A percentile compares a stretch with the other conserved stretches of the same genome.
Evolutionary conservation across 2,329 filamentous ascomycete genomes (phyloP).

Genomic region (Hymenoscyphus infarciens): DNA sequence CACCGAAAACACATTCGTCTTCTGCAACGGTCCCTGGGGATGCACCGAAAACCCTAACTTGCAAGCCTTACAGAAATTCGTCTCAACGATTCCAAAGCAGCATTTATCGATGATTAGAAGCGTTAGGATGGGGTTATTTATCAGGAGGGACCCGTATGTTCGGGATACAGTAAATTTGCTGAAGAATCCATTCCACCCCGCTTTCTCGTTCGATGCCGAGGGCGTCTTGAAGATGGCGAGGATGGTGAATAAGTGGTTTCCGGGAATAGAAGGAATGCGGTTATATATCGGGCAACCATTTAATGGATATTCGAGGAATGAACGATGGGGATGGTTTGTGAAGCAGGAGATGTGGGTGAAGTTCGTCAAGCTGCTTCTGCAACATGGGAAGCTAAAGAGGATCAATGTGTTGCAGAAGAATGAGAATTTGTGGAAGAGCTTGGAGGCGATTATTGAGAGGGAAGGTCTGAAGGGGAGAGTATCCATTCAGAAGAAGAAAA

Average conservation of each 20-base stretch:
- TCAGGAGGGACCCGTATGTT: neutral
- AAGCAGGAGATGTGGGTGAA: neutral
- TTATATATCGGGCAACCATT: neutral
- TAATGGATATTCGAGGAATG: neutral
- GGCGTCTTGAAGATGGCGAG: neutral
- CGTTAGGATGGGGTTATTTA: neutral
- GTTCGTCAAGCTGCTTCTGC: neutral
- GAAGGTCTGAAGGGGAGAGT: no score
- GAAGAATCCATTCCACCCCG: neutral
- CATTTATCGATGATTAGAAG: neutral
- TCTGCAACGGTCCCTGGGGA: constrained; percentile 1
- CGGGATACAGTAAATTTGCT: neutral
- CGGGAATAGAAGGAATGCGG: neutral
- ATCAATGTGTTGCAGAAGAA: neutral
- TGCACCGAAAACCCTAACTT: neutral
- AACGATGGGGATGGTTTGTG: neutral
- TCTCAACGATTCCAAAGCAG: neutral
- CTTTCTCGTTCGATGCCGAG: neutral
- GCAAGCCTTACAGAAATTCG: neutral
- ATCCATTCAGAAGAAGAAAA: no score
- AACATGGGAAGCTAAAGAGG: neutral
- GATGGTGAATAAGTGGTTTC: neutral
- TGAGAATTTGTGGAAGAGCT: neutral
- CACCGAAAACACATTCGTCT: neutral
- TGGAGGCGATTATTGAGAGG: neutral